Percentiles rank a stretch among this genome's conserved stretches.
These are phyloP conservation scores for Naganishia kalamii DNA, from an alignment of 768 basidiomycete species.

Conservation along the genomic window DNA sequence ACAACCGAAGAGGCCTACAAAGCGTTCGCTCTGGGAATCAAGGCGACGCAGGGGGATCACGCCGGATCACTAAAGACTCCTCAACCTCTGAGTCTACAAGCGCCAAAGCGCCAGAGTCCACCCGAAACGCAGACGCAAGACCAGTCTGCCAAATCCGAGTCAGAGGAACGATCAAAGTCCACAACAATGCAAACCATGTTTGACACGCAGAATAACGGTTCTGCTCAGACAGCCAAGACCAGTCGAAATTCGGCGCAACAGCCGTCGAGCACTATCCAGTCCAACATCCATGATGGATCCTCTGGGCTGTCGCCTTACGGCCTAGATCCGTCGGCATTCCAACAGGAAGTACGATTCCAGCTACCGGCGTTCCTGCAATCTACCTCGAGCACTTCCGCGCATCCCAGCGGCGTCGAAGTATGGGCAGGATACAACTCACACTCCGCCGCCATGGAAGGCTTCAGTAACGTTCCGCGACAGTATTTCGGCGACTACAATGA, in stretches of 20 bases:
- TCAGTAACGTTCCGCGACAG: constrained; percentile 28
- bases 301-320: constrained; percentile 20
- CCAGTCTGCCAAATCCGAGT: not conserved
- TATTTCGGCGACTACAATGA: not conserved
- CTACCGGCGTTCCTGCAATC: constrained; percentile 26
- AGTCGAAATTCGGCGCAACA: constrained; percentile 22
- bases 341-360: constrained; percentile 37
- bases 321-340: constrained; percentile 44
- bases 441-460: constrained; percentile 24
- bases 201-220: not conserved
- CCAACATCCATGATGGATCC: not conserved
- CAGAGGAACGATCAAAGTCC: not conserved
- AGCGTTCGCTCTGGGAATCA: constrained; percentile 36
- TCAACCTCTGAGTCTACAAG: constrained; percentile 5
- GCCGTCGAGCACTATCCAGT: not conserved
- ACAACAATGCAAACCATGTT: constrained; percentile 1
- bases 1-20: constrained; percentile 22
- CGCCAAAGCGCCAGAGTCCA: constrained; percentile 16
- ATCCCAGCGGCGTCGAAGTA: constrained; percentile 45
- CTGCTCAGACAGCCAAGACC: not conserved
- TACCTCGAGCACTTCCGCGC: constrained; percentile 27
- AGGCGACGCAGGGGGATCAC: constrained; percentile 18
- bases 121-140: constrained; percentile 23
- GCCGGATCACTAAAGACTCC: constrained; percentile 16
- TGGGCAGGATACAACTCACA: constrained; percentile 38